Evolutionary conservation across 2,329 filamentous ascomycete genomes (phyloP), one percentile per base, ranked within the genome.

Genomic region (Gremmenia infestans): DNA sequence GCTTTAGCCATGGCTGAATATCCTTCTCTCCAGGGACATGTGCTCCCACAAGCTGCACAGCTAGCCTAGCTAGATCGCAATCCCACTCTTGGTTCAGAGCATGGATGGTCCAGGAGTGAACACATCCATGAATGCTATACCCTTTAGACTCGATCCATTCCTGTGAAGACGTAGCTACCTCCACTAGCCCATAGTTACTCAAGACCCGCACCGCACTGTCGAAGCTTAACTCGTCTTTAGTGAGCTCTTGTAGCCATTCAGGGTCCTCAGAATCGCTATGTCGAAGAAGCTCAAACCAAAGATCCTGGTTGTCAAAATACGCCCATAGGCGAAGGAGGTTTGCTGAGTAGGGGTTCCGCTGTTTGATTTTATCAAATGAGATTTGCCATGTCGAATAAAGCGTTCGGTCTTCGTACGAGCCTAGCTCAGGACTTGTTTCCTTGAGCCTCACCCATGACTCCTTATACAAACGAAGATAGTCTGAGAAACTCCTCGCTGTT

Each of bases 211-310:
- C 49, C 7, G 45, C 45, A 0, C 36, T 7, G 50, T 59, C 60
- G 32, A 69, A 69, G 3, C 45, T 54, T 3, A 69, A 48, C 50
- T 53, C 47, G 49, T 56, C 60, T 59, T 58, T 55, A 23, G 59
- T 52, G 5, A 55, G 37, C 12, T 28, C 54, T 56, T 59, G 25
- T 32, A 68, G 46, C 66, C 64, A 69, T 2, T 35, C 17, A 2
- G 63, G 67, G 5, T 48, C 48, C 19, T 52, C 36, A 17, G 40
- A 48, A 19, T 53, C 23, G n/a, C 43, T 46, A 23, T 60, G 70
- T 68, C 5, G 59, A 67, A 78, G 60, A 17, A 78, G 67, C 53
- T 76, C 68, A 58, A 70, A 76, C 75, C 72, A 79, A 3, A 79
- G 59, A 58, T 77, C 73, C 14, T 72, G 66, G 59, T 73, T 73